phyloP scores from a whole-genome alignment of 495 filamentous ascomycete species.

The Aspergillus mulundensis region DNA sequence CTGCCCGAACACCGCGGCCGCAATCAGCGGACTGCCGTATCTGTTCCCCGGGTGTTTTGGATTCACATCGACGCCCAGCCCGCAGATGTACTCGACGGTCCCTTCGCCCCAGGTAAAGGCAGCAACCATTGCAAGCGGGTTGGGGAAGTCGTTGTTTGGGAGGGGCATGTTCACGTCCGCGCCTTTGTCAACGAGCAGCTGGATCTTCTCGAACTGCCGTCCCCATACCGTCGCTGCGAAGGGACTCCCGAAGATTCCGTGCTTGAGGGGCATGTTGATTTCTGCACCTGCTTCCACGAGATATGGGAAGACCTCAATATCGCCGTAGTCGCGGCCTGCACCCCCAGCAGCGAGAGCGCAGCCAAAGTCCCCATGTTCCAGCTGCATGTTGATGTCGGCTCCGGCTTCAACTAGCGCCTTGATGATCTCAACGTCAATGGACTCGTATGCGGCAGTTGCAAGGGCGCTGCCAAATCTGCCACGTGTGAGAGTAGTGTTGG shows the following conservation, averaged over 20 bases:
- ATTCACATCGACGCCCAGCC: background rate
- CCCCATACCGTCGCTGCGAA: slow-evolving; percentile 18
- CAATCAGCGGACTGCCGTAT: slow-evolving; percentile 16
- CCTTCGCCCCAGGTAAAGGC: background rate
- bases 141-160: background rate
- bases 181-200: slow-evolving; percentile 21
- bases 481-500: background rate
- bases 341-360: slow-evolving; percentile 20
- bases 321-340: slow-evolving; percentile 1
- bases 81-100: background rate
- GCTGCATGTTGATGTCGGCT: slow-evolving; percentile 24
- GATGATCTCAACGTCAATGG: slow-evolving; percentile 16
- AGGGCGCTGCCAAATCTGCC: slow-evolving; percentile 24
- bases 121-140: background rate
- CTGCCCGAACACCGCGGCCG: background rate
- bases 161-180: slow-evolving; percentile 24
- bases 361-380: slow-evolving; percentile 18
- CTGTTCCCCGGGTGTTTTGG: background rate
- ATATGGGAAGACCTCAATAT: slow-evolving; percentile 9
- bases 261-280: slow-evolving; percentile 20
- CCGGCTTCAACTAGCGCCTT: slow-evolving; percentile 22
- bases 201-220: slow-evolving; percentile 7
- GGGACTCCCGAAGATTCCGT: slow-evolving; percentile 15
- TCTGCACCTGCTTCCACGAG: slow-evolving; percentile 27
- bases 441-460: slow-evolving; percentile 17